phyloP scores from a whole-genome alignment of 179 eudicot species.

The Pouteria campechiana region DNA sequence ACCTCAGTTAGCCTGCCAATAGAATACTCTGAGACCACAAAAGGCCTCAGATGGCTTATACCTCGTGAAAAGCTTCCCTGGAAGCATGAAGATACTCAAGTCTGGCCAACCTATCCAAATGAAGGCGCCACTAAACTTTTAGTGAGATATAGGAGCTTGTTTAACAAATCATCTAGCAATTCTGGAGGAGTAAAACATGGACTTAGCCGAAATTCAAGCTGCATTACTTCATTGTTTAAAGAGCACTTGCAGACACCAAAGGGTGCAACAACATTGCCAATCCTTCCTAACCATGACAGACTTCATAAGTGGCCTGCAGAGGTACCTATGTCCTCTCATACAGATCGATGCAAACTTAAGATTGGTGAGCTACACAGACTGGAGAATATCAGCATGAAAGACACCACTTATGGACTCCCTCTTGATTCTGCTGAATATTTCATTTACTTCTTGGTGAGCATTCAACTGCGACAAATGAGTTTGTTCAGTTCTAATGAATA shows the following conservation, averaged over 20 bases:
- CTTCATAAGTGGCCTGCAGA: no score
- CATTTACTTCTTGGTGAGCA: conserved; percentile 15
- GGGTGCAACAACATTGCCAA: no score
- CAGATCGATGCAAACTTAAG: no score
- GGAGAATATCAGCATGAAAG: conserved; percentile 1
- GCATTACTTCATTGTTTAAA: no score
- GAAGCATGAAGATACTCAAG: conserved; percentile 5
- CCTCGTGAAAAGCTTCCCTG: conserved; percentile 12
- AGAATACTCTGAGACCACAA: conserved; percentile 12
- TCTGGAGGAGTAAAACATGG: no score
- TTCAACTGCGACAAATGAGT: neutral
- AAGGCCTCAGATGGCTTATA: conserved; percentile 15
- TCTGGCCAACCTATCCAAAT: conserved; percentile 2
- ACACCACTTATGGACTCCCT: conserved; percentile 7
- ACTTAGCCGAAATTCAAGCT: no score
- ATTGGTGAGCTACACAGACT: no score
- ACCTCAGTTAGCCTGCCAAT: conserved; percentile 3
- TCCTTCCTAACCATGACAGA: no score
- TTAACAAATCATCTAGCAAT: no score
- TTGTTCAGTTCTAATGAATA: neutral
- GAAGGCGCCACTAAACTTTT: neutral
- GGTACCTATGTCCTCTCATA: no score
- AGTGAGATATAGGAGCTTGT: neutral
- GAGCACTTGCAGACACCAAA: no score
- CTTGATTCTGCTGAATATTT: conserved; percentile 6